These are phyloP conservation scores for Fusarium robinianum DNA, from an alignment of 2,329 filamentous ascomycete genomes.

Conservation along the genomic window DNA sequence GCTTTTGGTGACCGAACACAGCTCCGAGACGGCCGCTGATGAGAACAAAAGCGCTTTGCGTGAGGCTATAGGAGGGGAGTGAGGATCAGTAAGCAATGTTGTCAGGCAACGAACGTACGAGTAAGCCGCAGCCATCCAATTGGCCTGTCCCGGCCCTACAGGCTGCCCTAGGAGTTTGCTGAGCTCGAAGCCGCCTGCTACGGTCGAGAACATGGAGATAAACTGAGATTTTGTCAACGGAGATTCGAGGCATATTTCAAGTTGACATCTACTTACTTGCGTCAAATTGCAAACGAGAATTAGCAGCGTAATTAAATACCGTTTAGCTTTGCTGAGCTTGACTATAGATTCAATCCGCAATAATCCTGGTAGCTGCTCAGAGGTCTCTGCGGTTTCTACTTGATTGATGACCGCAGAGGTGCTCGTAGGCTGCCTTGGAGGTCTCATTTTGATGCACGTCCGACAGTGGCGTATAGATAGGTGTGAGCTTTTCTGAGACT, in stretches of 20 bases:
- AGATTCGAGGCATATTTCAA: too few relatives aligned
- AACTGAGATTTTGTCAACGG: too few relatives aligned
- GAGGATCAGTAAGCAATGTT: neutral
- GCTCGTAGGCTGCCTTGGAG: too few relatives aligned
- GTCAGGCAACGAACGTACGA: slow-evolving; percentile 32
- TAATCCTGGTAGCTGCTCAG: neutral
- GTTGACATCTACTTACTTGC: neutral
- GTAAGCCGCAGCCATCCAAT: slow-evolving; percentile 47
- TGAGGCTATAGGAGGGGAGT: slow-evolving; percentile 42
- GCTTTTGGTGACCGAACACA: slow-evolving; percentile 54
- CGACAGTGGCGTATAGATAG: too few relatives aligned
- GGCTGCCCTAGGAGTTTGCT: slow-evolving; percentile 36
- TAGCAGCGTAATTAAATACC: neutral
- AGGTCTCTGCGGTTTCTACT: neutral
- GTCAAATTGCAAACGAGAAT: slow-evolving; percentile 1
- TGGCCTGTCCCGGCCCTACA: slow-evolving; percentile 39
- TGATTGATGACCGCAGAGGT: neutral
- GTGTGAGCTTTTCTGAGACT: too few relatives aligned
- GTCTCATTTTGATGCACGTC: too few relatives aligned
- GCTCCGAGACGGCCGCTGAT: slow-evolving; percentile 56
- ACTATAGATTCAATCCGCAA: neutral
- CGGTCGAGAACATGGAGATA: slow-evolving; percentile 38
- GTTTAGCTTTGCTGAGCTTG: neutral
- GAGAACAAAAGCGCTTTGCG: slow-evolving; percentile 57
- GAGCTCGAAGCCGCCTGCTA: slow-evolving; percentile 37